Evolutionary conservation across 371 early-diverging fungal genomes (phyloP), one percentile per base, ranked within the genome.

Genomic region (Mortierella sp.): DNA sequence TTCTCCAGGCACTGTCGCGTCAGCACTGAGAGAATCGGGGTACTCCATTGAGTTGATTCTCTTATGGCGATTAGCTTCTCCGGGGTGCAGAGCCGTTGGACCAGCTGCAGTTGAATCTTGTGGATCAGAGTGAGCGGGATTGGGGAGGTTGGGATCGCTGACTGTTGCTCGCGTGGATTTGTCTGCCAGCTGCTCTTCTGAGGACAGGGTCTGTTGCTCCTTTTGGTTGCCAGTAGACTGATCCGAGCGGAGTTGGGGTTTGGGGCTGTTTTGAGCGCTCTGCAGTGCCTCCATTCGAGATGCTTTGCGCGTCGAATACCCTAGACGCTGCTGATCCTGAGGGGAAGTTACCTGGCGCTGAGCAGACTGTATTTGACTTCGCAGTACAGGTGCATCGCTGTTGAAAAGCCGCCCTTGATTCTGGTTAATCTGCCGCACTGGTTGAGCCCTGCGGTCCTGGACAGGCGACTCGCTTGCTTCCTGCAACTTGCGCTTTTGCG

Each of bases 391-490:
- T 14, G 57, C 31, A 31, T 72, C 72, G 9, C 53, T 44, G 28
- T 52, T 60, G 28, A 48, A 28, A 8, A 48, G 60, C 22, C 37
- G 50, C 19, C 67, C 67, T 49, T 63, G 67, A 9, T 72, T 66
- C 43, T 67, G 74, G n/a, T 73, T 67, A 14, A 62, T 73, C 40
- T 63, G 68, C 0, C 74, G 63, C n/a, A 73, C 67, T 16, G 74
- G 74, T n/a, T 73, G 74, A 3, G 67, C 63, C 12, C 74, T 58
- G 13, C 74, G 67, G 31, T 73, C 74, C 44, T 73, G 74, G 2
- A 52, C 46, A 22, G 54, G 63, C 3, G 49, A 24, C 44, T 73
- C 77, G 17, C 21, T 67, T 2, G 45, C 55, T 24, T 68, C 77
- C 54, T 61, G 77, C 39, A 53, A 24, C 22, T 57, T 60, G n/a